These are phyloP conservation scores for Whalleya microplaca DNA, from an alignment of 2,329 filamentous ascomycete genomes.

Conservation along the genomic window DNA sequence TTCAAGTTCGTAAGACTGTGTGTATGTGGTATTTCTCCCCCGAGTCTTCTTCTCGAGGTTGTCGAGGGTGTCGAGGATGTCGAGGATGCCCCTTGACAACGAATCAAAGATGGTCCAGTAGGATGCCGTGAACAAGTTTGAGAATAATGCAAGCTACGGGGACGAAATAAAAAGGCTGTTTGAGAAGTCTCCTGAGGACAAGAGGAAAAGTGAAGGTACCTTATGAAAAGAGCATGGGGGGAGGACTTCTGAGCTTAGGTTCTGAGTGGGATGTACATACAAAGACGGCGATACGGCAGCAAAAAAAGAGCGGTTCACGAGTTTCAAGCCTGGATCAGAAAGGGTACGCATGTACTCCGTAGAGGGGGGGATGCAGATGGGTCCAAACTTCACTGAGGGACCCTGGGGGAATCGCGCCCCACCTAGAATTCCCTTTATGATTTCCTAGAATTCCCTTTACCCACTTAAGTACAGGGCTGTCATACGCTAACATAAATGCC, in stretches of 20 bases:
- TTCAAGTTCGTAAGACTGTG: neutral
- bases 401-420: no score
- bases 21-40: slow-evolving; percentile 2
- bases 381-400: no score
- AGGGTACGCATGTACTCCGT: neutral
- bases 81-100: slow-evolving; percentile 3
- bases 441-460: no score
- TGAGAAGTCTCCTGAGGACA: slow-evolving; percentile 4
- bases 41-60: no score
- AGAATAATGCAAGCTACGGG: slow-evolving; percentile 6
- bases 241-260: neutral
- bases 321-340: slow-evolving; percentile 13
- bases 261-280: slow-evolving; percentile 6
- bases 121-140: slow-evolving; percentile 13
- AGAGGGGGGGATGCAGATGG: neutral
- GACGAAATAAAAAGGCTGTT: slow-evolving; percentile 4
- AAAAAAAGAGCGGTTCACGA: slow-evolving; percentile 15
- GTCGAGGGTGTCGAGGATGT: slow-evolving; percentile 9
- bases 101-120: slow-evolving; percentile 7
- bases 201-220: slow-evolving; percentile 4
- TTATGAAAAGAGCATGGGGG: neutral
- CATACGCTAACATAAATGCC: no score
- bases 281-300: slow-evolving; percentile 14
- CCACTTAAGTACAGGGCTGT: no score
- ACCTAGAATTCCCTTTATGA: no score